Conservation (phyloP, 2,329 filamentous ascomycete species). For the Diaporthe sp. region DNA sequence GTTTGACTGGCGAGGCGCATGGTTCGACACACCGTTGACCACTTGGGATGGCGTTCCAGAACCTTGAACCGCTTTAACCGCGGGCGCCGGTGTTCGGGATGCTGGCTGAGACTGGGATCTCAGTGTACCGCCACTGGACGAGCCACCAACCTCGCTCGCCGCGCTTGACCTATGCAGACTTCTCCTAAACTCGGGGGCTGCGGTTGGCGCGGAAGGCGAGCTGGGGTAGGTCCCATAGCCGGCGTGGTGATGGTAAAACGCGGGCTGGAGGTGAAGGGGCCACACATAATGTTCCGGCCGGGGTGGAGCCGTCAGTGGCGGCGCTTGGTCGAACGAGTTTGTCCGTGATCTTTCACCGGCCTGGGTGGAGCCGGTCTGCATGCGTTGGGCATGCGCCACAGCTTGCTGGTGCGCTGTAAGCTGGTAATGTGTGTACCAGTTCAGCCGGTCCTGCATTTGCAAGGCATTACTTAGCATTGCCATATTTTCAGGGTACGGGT, state of each 20-base stretch:
- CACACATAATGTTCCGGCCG: slow-evolving; percentile 70
- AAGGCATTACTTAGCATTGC: slow-evolving; percentile 44
- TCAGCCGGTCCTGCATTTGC: slow-evolving; percentile 61
- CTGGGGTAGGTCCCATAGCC: slow-evolving; percentile 69
- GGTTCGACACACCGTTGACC: slow-evolving; percentile 53
- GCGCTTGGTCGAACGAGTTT: slow-evolving; percentile 71
- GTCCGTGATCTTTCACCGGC: slow-evolving; percentile 68
- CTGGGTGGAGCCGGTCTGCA: slow-evolving; percentile 54
- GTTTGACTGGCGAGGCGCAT: slow-evolving; percentile 59
- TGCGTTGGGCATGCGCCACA: slow-evolving; percentile 59
- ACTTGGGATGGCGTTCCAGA: slow-evolving; percentile 51
- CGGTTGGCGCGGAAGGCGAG: slow-evolving; percentile 63
- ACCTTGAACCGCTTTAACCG: slow-evolving; percentile 48
- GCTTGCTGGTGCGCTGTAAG: slow-evolving; percentile 59
- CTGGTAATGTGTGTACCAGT: slow-evolving; percentile 63
- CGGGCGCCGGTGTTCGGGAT: slow-evolving; percentile 57
- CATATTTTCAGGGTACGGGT: slow-evolving; percentile 38
- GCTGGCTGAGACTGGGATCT: slow-evolving; percentile 78
- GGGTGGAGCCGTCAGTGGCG: slow-evolving; percentile 70
- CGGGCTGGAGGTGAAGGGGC: slow-evolving; percentile 55
- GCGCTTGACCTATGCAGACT: slow-evolving; percentile 68
- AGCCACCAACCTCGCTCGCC: slow-evolving; percentile 61
- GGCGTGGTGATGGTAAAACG: slow-evolving; percentile 52
- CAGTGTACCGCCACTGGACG: slow-evolving; percentile 66
- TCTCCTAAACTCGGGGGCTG: slow-evolving; percentile 67